phyloP scores from a whole-genome alignment of 2,329 filamentous ascomycete genomes.

The Fusarium sp. region DNA sequence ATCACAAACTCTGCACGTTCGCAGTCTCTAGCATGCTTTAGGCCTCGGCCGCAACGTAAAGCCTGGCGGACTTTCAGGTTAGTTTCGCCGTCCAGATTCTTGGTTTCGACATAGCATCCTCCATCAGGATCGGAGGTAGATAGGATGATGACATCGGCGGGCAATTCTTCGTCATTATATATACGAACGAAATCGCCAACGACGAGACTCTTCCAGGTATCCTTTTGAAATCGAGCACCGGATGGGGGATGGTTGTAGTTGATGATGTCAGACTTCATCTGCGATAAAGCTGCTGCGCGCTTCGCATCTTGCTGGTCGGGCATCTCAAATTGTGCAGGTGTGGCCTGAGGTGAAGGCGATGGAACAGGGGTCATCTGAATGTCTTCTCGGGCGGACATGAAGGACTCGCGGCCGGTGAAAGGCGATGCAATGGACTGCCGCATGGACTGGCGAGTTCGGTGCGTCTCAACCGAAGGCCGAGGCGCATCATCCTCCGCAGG shows the following conservation, averaged over 20 bases:
- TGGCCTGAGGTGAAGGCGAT: conserved; percentile 71
- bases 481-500: conserved; percentile 57
- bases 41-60: conserved; percentile 80
- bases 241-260: conserved; percentile 72
- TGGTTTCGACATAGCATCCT: conserved; percentile 96
- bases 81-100: conserved; percentile 97
- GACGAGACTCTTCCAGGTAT: conserved; percentile 93
- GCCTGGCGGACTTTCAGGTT: conserved; percentile 96
- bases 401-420: conserved; percentile 64
- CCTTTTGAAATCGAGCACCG: conserved; percentile 87
- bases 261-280: conserved; percentile 69
- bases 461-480: conserved; percentile 65
- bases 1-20: conserved; percentile 87
- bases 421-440: conserved; percentile 57
- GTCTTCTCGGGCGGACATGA: conserved; percentile 68
- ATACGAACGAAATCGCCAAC: conserved; percentile 97
- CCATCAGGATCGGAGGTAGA: conserved; percentile 94
- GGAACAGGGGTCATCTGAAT: conserved; percentile 97
- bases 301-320: conserved; percentile 49
- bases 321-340: conserved; percentile 49
- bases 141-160: conserved; percentile 90
- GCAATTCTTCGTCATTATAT: conserved; percentile 95
- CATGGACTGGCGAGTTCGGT: conserved; percentile 47
- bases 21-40: conserved; percentile 92
- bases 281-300: conserved; percentile 52